Percentiles rank a stretch among this genome's conserved stretches.
Conservation (phyloP, 257 asterid genomes). For the Ophiorrhiza pumila region DNA sequence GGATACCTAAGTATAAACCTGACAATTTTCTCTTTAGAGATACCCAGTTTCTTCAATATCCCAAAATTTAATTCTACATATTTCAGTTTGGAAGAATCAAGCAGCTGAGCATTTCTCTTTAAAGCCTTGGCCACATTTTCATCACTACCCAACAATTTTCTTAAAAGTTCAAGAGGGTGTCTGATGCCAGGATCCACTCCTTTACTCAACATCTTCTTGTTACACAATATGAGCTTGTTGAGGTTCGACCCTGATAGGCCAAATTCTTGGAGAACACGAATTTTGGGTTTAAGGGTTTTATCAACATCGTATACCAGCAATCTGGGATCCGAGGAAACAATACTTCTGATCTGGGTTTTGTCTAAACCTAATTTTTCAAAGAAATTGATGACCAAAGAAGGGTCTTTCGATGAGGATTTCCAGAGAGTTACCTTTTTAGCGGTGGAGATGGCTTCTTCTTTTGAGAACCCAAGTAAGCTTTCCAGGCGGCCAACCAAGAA, state of each 20-base stretch:
- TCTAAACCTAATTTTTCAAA: conserved; percentile 11
- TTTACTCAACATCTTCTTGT: neutral
- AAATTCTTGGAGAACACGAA: conserved; percentile 8
- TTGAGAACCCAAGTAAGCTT: conserved; percentile 21
- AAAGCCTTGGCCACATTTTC: conserved; percentile 15
- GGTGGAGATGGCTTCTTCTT: conserved; percentile 1
- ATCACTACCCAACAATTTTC: conserved; percentile 15
- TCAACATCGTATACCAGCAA: conserved; percentile 11
- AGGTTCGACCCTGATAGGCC: conserved; percentile 18
- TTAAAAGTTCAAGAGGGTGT: neutral
- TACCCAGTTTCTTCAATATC: neutral
- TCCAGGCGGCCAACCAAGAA: conserved; percentile 12
- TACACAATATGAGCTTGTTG: neutral
- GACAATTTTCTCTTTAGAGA: conserved; percentile 1
- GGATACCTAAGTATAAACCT: conserved; percentile 2
- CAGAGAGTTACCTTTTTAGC: conserved; percentile 9
- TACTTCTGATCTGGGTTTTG: conserved; percentile 1
- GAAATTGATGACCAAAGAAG: conserved; percentile 15
- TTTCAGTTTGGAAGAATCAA: neutral
- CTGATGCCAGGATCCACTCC: conserved; percentile 9
- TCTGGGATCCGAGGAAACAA: conserved; percentile 14
- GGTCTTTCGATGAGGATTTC: conserved; percentile 1
- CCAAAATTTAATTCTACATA: neutral
- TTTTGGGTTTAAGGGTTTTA: conserved; percentile 22
- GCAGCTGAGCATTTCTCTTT: neutral